Conservation (phyloP, 805 yeast genomes). For the Candida pini region DNA sequence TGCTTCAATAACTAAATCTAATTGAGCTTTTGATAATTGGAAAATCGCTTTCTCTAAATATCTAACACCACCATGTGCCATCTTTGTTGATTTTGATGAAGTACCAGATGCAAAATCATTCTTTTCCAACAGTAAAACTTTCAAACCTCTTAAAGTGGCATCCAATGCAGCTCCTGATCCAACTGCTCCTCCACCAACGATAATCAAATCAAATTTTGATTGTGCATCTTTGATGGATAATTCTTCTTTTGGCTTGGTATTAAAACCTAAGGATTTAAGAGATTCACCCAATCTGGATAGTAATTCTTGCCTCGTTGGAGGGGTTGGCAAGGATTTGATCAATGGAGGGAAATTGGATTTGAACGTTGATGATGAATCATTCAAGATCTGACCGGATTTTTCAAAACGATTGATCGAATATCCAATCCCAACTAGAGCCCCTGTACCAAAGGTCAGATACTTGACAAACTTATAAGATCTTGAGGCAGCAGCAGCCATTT, state of each 20-base stretch:
- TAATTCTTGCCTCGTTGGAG: conserved; percentile 53
- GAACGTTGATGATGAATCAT: conserved; percentile 8
- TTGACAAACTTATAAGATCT: too few species aligned
- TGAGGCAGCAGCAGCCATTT: too few species aligned
- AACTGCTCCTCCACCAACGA: conserved; percentile 95
- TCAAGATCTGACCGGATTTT: too few species aligned
- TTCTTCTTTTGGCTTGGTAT: conserved; percentile 3
- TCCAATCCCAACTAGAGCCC: conserved; percentile 8
- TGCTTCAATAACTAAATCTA: conserved; percentile 85
- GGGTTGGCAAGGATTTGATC: conserved; percentile 37
- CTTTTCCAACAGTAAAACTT: conserved; percentile 81
- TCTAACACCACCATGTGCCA: conserved; percentile 97
- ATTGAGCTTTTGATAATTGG: conserved; percentile 85
- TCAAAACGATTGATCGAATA: too few species aligned
- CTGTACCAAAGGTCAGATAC: conserved; percentile 7
- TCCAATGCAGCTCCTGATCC: conserved; percentile 93
- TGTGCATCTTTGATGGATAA: conserved; percentile 28
- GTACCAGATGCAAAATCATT: conserved; percentile 91
- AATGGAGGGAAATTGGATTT: conserved; percentile 33
- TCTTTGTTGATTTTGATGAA: conserved; percentile 88
- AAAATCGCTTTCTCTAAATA: conserved; percentile 92
- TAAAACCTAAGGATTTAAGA: conserved; percentile 5
- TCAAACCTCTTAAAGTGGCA: conserved; percentile 84
- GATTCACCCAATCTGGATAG: conserved; percentile 37
- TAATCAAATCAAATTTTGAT: conserved; percentile 67